Evolutionary conservation across 352 stramenopile species (phyloP).

Genomic region (Globisporangium nodosum): DNA sequence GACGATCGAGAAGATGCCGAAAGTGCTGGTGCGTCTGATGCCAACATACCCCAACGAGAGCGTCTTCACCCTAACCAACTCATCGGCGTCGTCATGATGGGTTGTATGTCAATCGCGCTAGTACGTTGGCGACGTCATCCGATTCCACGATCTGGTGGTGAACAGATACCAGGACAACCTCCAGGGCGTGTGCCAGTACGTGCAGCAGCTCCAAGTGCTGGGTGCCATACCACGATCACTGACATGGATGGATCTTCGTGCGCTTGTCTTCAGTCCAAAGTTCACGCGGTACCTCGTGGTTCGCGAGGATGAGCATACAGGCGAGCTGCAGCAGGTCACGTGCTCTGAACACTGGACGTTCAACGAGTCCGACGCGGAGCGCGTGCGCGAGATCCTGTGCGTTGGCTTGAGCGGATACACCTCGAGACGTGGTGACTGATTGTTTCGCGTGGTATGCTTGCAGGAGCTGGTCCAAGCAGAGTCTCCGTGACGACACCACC

Average conservation of each 20-base stretch:
- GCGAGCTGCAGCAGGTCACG: constrained; percentile 38
- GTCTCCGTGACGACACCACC: constrained; percentile 34
- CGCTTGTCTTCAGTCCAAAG: constrained; percentile 2
- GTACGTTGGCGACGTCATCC: constrained; percentile 71
- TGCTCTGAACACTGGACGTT: constrained; percentile 59
- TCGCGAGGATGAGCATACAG: constrained; percentile 19
- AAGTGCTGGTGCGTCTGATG: constrained; percentile 34
- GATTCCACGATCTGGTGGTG: constrained; percentile 72
- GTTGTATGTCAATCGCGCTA: constrained; percentile 9
- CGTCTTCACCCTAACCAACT: not conserved
- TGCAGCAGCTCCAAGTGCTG: not conserved
- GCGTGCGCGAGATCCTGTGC: constrained; percentile 35
- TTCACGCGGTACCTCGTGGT: constrained; percentile 57
- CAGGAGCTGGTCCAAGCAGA: constrained; percentile 44
- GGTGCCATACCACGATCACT: not conserved
- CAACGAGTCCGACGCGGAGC: constrained; percentile 40
- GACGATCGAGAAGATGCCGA: constrained; percentile 52
- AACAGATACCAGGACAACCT: constrained; percentile 51
- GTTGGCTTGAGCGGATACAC: not conserved
- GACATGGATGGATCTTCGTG: not conserved
- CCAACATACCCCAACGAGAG: not conserved
- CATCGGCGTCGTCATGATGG: not conserved
- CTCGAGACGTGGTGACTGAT: not conserved
- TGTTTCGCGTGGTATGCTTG: not conserved
- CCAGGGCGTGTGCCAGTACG: constrained; percentile 54